Evolutionary conservation across 2,329 filamentous ascomycete genomes (phyloP).

Genomic region (Sphaceloma murrayae): DNA sequence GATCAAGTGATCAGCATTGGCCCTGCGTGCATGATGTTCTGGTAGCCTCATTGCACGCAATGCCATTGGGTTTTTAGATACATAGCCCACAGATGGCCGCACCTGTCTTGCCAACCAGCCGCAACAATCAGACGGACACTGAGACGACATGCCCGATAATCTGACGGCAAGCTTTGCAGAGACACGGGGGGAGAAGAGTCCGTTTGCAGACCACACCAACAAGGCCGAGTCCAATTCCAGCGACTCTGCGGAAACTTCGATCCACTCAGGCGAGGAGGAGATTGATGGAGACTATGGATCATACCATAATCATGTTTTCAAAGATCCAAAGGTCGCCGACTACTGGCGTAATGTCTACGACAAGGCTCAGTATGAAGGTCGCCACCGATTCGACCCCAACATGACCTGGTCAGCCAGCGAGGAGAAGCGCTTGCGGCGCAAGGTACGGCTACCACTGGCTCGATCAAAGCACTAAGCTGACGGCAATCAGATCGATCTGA

Average conservation of each 20-base stretch:
- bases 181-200: constrained; percentile 1
- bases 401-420: constrained; percentile 25
- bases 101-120: background rate
- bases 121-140: too few species aligned
- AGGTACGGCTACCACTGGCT: background rate
- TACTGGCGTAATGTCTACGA: constrained; percentile 48
- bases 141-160: constrained; percentile 5
- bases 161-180: constrained; percentile 1
- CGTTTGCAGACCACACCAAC: background rate
- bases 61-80: constrained; percentile 1
- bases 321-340: constrained; percentile 43
- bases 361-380: constrained; percentile 35
- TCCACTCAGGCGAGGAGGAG: constrained; percentile 9
- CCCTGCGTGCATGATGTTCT: background rate
- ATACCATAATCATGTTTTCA: constrained; percentile 31
- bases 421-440: constrained; percentile 17
- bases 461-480: constrained; percentile 12
- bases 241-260: constrained; percentile 4
- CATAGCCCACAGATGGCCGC: constrained; percentile 1
- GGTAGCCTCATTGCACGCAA: constrained; percentile 10
- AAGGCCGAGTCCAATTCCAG: background rate
- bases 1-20: background rate
- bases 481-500: constrained; percentile 22
- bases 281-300: constrained; percentile 12
- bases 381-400: constrained; percentile 38